These are phyloP conservation scores for Auricularia heimuer DNA, from an alignment of 768 basidiomycete species.

Conservation along the genomic window DNA sequence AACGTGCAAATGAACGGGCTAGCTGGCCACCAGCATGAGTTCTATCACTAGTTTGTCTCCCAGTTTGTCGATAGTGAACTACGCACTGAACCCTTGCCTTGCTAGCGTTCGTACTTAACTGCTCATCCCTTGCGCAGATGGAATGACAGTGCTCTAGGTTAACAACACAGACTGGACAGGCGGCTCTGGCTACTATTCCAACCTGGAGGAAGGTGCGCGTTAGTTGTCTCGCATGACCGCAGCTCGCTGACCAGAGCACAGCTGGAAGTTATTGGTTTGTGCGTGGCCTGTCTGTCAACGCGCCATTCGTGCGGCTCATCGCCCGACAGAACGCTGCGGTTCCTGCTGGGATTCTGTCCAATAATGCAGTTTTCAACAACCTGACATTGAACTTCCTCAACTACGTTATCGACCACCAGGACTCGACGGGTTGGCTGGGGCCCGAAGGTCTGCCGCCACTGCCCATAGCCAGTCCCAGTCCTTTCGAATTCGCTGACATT, in stretches of 20 bases:
- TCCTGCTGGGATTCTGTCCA: background rate
- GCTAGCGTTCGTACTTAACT: too few species aligned
- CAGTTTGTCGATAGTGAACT: too few species aligned
- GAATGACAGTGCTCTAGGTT: conserved; percentile 18
- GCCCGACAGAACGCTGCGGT: background rate
- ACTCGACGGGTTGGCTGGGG: conserved; percentile 46
- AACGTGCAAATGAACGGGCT: conserved; percentile 26
- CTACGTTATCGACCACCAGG: conserved; percentile 43
- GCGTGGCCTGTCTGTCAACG: background rate
- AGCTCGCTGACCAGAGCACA: background rate
- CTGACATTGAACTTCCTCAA: background rate
- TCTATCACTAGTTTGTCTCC: conserved; percentile 21
- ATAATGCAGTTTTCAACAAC: background rate
- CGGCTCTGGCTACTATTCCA: conserved; percentile 24
- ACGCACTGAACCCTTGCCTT: too few species aligned
- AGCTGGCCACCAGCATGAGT: conserved; percentile 28
- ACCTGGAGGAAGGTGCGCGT: conserved; percentile 25
- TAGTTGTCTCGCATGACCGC: too few species aligned
- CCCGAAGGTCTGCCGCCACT: conserved; percentile 33
- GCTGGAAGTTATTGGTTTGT: conserved; percentile 1
- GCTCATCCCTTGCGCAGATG: background rate
- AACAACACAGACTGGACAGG: conserved; percentile 24
- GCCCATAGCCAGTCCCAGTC: too few species aligned
- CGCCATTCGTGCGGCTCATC: too few species aligned
- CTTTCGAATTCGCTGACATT: background rate